phyloP scores from a whole-genome alignment of 2,329 filamentous ascomycete species.

The Diaporthe eres region DNA sequence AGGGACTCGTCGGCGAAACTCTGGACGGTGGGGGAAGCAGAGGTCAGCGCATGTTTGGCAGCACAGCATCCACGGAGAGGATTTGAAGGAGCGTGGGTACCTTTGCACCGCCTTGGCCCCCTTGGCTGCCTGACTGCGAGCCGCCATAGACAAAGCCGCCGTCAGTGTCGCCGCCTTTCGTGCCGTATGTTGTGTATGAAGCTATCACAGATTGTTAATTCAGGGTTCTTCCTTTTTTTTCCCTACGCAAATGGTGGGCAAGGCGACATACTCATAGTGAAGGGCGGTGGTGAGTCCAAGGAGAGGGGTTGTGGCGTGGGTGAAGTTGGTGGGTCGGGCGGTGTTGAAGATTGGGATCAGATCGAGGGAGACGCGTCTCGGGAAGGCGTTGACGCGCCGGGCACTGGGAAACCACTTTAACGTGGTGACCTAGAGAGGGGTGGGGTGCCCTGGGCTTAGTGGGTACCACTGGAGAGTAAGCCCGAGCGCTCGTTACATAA shows the following conservation, averaged over 20 bases:
- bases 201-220: slow-evolving; percentile 48
- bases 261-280: slow-evolving; percentile 37
- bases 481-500: not conserved
- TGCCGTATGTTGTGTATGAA: slow-evolving; percentile 68
- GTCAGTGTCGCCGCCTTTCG: slow-evolving; percentile 70
- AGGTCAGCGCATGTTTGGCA: not conserved
- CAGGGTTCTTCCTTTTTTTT: not conserved
- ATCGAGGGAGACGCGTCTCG: slow-evolving; percentile 40
- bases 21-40: slow-evolving; percentile 50
- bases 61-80: not conserved
- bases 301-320: slow-evolving; percentile 5
- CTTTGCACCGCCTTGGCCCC: slow-evolving; percentile 46
- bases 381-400: slow-evolving; percentile 38
- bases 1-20: slow-evolving; percentile 86
- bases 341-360: slow-evolving; percentile 31
- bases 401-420: slow-evolving; percentile 41
- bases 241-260: no score
- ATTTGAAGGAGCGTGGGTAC: slow-evolving; percentile 16
- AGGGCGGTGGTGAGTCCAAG: slow-evolving; percentile 2
- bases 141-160: slow-evolving; percentile 74
- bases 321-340: slow-evolving; percentile 12
- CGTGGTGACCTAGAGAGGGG: slow-evolving; percentile 1
- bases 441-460: not conserved
- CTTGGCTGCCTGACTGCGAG: slow-evolving; percentile 72
- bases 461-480: not conserved